Evolutionary conservation across 2,329 filamentous ascomycete genomes (phyloP).

Genomic region (Microdochium bolleyi): DNA sequence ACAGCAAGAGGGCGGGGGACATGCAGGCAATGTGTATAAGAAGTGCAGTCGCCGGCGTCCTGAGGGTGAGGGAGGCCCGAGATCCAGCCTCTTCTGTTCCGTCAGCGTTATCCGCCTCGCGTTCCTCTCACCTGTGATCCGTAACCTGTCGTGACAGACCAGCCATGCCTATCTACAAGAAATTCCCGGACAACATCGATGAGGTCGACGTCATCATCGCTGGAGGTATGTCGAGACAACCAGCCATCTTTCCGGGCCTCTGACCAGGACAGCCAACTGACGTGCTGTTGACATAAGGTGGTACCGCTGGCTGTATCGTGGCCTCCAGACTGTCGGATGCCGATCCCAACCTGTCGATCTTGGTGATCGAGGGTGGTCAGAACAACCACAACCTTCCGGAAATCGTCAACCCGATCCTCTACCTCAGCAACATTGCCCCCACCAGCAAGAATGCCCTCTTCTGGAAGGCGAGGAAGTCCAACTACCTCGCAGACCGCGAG

Average conservation of each 20-base stretch:
- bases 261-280: background rate
- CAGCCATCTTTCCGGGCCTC: background rate
- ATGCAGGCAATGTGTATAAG: background rate
- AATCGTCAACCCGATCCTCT: constrained; percentile 41
- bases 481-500: constrained; percentile 33
- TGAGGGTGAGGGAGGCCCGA: background rate
- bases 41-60: background rate
- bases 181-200: constrained; percentile 17
- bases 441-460: constrained; percentile 33
- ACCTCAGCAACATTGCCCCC: constrained; percentile 35
- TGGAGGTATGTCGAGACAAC: constrained; percentile 24
- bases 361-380: constrained; percentile 44
- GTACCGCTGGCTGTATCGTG: constrained; percentile 38
- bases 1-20: background rate
- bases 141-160: background rate
- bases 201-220: constrained; percentile 44
- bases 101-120: background rate
- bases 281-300: constrained; percentile 20
- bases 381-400: constrained; percentile 42
- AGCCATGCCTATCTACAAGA: constrained; percentile 11
- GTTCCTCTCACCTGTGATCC: background rate
- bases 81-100: background rate
- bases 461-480: constrained; percentile 36
- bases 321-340: constrained; percentile 41
- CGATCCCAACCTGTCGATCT: constrained; percentile 36